Conservation (phyloP, 139 green algal species). For the Volvox africanus region DNA sequence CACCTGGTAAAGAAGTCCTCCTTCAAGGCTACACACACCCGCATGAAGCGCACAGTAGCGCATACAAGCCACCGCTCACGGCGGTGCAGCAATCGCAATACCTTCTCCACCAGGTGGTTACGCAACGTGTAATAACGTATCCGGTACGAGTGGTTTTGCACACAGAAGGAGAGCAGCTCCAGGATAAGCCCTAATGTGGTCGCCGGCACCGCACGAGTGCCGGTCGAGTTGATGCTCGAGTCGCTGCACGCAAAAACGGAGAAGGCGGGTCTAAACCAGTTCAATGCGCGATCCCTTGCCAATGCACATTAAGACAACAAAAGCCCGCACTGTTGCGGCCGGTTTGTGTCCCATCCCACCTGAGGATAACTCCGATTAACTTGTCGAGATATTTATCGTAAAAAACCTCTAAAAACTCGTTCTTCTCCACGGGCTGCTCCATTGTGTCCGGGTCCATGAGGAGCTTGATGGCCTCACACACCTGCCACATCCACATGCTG, state of each 20-base stretch:
- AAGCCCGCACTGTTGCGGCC: too few relatives aligned
- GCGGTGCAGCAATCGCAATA: constrained; percentile 85
- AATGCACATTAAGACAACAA: too few relatives aligned
- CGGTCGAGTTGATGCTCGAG: constrained; percentile 28
- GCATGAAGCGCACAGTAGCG: constrained; percentile 93
- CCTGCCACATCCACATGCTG: background rate
- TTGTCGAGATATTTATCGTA: constrained; percentile 88
- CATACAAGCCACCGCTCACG: constrained; percentile 90
- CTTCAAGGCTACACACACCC: constrained; percentile 87
- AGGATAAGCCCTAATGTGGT: constrained; percentile 83
- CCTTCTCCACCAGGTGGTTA: constrained; percentile 90
- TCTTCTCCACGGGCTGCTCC: constrained; percentile 81
- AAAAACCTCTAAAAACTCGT: constrained; percentile 95
- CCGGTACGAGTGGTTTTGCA: constrained; percentile 89
- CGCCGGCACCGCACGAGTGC: constrained; percentile 55
- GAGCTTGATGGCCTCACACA: constrained; percentile 78
- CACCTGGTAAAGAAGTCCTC: constrained; percentile 60
- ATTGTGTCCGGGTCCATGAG: constrained; percentile 92
- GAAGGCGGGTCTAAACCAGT: background rate
- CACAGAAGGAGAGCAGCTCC: constrained; percentile 96
- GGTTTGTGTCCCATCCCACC: background rate
- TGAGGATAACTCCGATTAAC: constrained; percentile 38
- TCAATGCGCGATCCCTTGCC: too few relatives aligned
- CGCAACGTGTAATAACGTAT: constrained; percentile 94
- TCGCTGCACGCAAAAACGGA: constrained; percentile 5